phyloP scores from a whole-genome alignment of 805 yeast genomes.

The Candida ortonii region DNA sequence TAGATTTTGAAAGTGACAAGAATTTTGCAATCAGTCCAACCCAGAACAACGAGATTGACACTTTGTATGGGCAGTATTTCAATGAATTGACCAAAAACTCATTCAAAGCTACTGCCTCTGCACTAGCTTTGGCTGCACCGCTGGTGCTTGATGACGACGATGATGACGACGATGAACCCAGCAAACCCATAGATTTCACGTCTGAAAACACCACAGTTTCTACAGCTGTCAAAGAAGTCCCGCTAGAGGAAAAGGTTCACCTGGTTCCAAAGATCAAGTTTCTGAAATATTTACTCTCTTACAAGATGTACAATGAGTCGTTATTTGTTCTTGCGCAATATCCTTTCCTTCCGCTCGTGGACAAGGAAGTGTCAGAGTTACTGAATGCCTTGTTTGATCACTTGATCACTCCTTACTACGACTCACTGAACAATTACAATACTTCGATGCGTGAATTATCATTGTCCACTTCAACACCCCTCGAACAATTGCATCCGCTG shows the following conservation, averaged over 20 bases:
- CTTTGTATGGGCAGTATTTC: slow-evolving; percentile 44
- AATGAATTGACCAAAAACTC: slow-evolving; percentile 53
- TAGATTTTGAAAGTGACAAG: slow-evolving; percentile 24
- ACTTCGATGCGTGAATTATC: slow-evolving; percentile 9
- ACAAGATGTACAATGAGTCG: slow-evolving; percentile 63
- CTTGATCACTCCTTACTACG: slow-evolving; percentile 49
- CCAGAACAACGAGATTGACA: slow-evolving; percentile 35
- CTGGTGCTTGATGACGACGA: slow-evolving; percentile 64
- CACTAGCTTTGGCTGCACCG: slow-evolving; percentile 87
- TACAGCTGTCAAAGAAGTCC: slow-evolving; percentile 2
- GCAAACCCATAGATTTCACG: slow-evolving; percentile 7
- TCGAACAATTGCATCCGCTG: slow-evolving; percentile 32
- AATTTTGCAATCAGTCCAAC: slow-evolving; percentile 13
- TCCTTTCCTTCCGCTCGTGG: slow-evolving; percentile 59
- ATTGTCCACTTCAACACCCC: slow-evolving; percentile 23
- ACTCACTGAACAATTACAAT: slow-evolving; percentile 13
- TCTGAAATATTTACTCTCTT: slow-evolving; percentile 50
- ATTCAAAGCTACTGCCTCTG: slow-evolving; percentile 64
- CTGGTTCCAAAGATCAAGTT: slow-evolving; percentile 42
- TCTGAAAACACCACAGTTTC: not conserved
- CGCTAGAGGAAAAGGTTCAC: slow-evolving; percentile 17
- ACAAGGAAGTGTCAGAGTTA: slow-evolving; percentile 44
- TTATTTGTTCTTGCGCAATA: slow-evolving; percentile 54
- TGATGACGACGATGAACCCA: slow-evolving; percentile 24
- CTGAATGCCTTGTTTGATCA: slow-evolving; percentile 49